Evolutionary conservation across 257 asterid species (phyloP).

Genomic region (Nicotiana sylvestris): DNA sequence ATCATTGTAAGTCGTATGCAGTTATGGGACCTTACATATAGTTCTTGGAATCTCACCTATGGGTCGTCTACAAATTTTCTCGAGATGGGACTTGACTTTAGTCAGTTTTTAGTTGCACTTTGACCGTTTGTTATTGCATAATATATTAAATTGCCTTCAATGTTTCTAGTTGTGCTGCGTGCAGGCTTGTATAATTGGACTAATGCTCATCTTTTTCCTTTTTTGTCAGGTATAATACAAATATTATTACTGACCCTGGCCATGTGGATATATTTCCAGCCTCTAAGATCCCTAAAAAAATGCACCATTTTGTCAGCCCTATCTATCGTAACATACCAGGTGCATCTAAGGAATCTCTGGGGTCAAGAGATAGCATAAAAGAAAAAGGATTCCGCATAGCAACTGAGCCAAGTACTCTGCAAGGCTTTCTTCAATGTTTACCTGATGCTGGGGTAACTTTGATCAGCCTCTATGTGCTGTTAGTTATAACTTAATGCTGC

Average conservation of each 20-base stretch:
- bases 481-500: neutral
- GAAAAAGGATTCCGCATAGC: conserved; percentile 72
- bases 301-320: conserved; percentile 73
- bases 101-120: conserved; percentile 2
- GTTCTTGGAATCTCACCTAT: neutral
- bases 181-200: neutral
- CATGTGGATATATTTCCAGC: conserved; percentile 96
- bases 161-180: conserved; percentile 1
- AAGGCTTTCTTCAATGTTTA: conserved; percentile 68
- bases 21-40: neutral
- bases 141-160: neutral
- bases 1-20: neutral
- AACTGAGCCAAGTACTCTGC: conserved; percentile 63
- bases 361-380: conserved; percentile 26
- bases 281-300: conserved; percentile 61
- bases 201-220: conserved; percentile 23
- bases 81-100: neutral
- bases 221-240: conserved; percentile 80
- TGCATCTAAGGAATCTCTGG: conserved; percentile 31
- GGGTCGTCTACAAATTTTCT: neutral
- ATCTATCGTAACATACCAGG: conserved; percentile 50
- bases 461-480: neutral
- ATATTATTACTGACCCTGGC: conserved; percentile 87
- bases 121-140: neutral
- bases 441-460: conserved; percentile 77